These are phyloP conservation scores for Myxozyma nipponensis DNA, from an alignment of 805 yeast genomes.

Conservation along the genomic window DNA sequence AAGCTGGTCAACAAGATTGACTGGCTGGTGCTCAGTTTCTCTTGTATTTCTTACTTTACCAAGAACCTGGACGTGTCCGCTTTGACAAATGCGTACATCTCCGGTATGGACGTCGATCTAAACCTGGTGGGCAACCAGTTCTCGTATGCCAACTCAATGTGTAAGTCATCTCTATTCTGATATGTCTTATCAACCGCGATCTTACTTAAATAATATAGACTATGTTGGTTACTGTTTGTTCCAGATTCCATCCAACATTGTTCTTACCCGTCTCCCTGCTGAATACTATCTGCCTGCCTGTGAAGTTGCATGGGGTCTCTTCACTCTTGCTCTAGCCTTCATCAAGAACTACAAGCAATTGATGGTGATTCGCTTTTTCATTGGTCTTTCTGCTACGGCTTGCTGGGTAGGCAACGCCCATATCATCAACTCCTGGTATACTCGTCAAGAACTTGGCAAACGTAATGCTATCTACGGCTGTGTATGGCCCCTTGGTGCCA, in stretches of 20 bases:
- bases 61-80: conserved; percentile 62
- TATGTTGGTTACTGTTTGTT: conserved; percentile 37
- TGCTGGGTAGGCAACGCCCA: conserved; percentile 44
- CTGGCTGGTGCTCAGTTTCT: conserved; percentile 49
- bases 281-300: conserved; percentile 37
- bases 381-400: conserved; percentile 45
- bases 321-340: conserved; percentile 31
- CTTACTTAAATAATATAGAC: neutral
- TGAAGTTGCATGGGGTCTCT: conserved; percentile 43
- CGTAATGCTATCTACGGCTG: conserved; percentile 57
- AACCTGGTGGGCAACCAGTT: conserved; percentile 61
- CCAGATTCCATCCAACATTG: conserved; percentile 42
- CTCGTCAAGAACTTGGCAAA: conserved; percentile 53
- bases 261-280: conserved; percentile 37
- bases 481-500: conserved; percentile 60
- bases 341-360: conserved; percentile 35
- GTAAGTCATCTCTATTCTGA: conserved; percentile 51
- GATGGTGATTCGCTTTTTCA: conserved; percentile 40
- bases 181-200: neutral
- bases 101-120: conserved; percentile 57
- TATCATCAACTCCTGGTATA: conserved; percentile 48
- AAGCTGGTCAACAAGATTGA: conserved; percentile 53
- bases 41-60: conserved; percentile 63
- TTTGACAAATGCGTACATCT: conserved; percentile 60
- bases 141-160: conserved; percentile 44